These are phyloP conservation scores for Suillus luteus DNA, from an alignment of 768 basidiomycete species.

Conservation along the genomic window DNA sequence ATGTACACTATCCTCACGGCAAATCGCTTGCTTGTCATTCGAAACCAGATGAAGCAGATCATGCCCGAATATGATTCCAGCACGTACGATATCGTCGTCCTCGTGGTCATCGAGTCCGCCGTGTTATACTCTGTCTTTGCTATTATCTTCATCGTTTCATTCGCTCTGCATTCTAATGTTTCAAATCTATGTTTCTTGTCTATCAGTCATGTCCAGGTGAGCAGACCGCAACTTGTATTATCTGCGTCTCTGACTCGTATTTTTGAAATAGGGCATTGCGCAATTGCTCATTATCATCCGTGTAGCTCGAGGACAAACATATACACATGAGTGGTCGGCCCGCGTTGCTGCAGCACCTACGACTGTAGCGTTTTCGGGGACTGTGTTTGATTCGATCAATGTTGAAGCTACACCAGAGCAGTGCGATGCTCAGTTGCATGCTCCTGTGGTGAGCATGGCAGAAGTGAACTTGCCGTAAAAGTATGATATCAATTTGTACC, in stretches of 20 bases:
- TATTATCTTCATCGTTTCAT: slow-evolving; percentile 36
- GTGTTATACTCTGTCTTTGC: slow-evolving; percentile 28
- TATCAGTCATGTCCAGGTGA: slow-evolving; percentile 36
- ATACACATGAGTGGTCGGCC: slow-evolving; percentile 7
- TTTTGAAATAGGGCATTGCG: slow-evolving; percentile 31
- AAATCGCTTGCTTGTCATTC: slow-evolving; percentile 27
- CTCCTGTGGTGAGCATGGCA: not conserved
- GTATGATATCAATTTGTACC: too few species aligned
- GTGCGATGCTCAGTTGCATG: not conserved
- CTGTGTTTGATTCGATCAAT: not conserved
- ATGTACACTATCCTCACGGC: slow-evolving; percentile 34
- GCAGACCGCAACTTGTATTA: not conserved
- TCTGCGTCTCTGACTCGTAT: too few species aligned
- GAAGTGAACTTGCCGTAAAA: not conserved
- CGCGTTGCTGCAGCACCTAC: not conserved
- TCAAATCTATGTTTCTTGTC: slow-evolving; percentile 34
- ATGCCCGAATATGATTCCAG: slow-evolving; percentile 20
- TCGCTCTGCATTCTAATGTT: slow-evolving; percentile 25
- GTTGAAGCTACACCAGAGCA: not conserved
- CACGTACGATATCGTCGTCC: slow-evolving; percentile 28
- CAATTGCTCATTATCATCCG: slow-evolving; percentile 39
- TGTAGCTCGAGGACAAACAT: slow-evolving; percentile 33
- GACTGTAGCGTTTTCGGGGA: not conserved
- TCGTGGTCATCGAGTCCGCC: slow-evolving; percentile 42
- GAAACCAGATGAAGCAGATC: slow-evolving; percentile 16